These are phyloP conservation scores for Pyrenopolyporus hunteri DNA, from an alignment of 495 filamentous ascomycete genomes.

Conservation along the genomic window DNA sequence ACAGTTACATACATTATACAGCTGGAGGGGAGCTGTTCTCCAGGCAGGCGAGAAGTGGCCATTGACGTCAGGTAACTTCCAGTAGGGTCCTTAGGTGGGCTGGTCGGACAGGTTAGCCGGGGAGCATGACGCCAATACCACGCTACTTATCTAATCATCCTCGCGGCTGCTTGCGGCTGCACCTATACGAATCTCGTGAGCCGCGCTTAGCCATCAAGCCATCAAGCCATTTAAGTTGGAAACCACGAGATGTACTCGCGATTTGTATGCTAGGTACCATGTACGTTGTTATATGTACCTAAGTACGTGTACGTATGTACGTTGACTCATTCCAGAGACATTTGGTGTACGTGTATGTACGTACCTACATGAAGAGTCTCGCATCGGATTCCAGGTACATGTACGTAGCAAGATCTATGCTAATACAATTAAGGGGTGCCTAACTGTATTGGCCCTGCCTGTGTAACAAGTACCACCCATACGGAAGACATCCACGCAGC, in stretches of 20 bases:
- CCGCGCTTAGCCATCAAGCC: constrained; percentile 26
- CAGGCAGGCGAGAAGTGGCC: too few species aligned
- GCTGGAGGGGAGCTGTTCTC: too few species aligned
- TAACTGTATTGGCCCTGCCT: too few species aligned
- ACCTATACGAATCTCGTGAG: constrained; percentile 16
- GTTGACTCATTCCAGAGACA: too few species aligned
- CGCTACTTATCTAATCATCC: constrained; percentile 2
- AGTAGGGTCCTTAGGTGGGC: too few species aligned
- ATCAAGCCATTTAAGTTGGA: background rate
- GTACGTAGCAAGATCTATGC: background rate
- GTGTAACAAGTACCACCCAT: too few species aligned
- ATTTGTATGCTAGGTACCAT: background rate
- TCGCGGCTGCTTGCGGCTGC: constrained; percentile 7
- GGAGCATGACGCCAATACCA: background rate
- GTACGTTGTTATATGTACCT: background rate
- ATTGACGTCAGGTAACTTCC: constrained; percentile 23
- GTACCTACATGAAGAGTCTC: too few species aligned
- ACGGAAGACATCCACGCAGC: too few species aligned
- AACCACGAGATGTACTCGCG: constrained; percentile 16
- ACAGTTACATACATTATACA: background rate
- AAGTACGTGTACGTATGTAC: too few species aligned
- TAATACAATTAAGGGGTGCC: background rate
- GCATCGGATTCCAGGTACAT: background rate
- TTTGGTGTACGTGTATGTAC: too few species aligned
- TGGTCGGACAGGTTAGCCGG: too few species aligned